Evolutionary conservation across 2,329 filamentous ascomycete genomes (phyloP), one percentile per base, ranked within the genome.

Genomic region (Paracoccidioides lutzii): DNA sequence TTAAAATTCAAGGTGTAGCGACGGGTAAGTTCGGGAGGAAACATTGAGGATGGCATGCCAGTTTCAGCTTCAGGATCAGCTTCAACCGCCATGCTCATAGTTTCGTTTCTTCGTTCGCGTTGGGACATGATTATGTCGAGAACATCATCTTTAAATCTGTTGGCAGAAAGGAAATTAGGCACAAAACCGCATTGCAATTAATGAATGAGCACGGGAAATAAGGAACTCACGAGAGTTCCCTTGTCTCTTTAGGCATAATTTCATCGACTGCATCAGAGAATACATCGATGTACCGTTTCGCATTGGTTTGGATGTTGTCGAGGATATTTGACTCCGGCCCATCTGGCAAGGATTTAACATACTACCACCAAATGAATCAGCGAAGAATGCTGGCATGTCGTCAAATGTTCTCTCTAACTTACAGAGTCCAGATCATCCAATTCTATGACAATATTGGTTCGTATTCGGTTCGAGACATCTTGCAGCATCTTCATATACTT

Each of bases 1-100:
- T 95, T 96, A 78, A 98, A 96, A 68, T 94, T 91, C 57, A 98
- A 81, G 0, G 90, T 95, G 73, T 98, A 98, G 68, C 93, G 83
- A 58, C 93, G 85, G 4, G 89, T 96, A 54, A 98, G 81, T 66
- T 95, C 88, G 6, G 91, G 82, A 14, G 93, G 94, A 67, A 97
- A 98, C 61, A 90, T 84, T 55, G 89, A 83, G 53, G 87, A 81
- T 22, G 84, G 78, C 32, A 82, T 71, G 3, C 80, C 79, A 5
- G 83, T 78, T 68, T 52, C 79, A 5, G 83, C 78, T 68, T 52
- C 50, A 65, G 80, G 74, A 61, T 79, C 78, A 55, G 80, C 78
- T 62, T 88, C 85, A 30, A 83, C 81, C n/a, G 80, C 78, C 62
- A 83, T 78, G 22, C 78, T 74, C 59, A 94, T 78, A 45, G 85